These are phyloP conservation scores for Chenopodium quinoa DNA, from an alignment of 148 eudicot genomes.

Conservation along the genomic window DNA sequence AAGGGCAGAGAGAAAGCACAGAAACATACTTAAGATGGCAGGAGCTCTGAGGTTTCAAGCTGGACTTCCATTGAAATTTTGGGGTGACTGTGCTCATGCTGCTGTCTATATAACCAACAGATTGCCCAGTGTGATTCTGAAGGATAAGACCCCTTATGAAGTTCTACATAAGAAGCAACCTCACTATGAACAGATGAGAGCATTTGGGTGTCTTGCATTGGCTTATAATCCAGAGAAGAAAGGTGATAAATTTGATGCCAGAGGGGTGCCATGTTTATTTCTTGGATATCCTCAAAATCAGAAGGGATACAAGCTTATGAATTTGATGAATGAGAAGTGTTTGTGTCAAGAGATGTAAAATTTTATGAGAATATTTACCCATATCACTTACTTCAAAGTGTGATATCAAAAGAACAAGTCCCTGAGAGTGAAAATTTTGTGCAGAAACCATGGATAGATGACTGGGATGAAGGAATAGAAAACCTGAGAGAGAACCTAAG, in stretches of 20 bases:
- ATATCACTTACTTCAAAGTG: background rate
- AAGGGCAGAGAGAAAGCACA: background rate
- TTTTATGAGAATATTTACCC: background rate
- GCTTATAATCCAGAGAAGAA: background rate
- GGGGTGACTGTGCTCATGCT: background rate
- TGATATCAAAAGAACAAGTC: too few relatives aligned
- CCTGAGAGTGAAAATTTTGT: too few relatives aligned
- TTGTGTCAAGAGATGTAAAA: background rate
- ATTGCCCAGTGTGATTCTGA: background rate
- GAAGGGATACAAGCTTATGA: background rate
- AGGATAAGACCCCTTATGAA: background rate
- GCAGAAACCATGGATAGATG: too few relatives aligned
- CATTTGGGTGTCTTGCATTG: background rate
- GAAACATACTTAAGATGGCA: background rate
- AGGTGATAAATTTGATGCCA: background rate
- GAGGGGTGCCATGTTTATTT: background rate
- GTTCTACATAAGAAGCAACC: background rate
- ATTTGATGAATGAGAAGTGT: background rate
- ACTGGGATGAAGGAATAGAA: too few relatives aligned
- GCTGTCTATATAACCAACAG: background rate
- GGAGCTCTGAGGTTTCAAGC: background rate
- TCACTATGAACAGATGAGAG: background rate
- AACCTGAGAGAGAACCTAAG: too few relatives aligned
- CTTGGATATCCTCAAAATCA: background rate
- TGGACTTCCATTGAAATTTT: background rate